These are phyloP conservation scores for Dothideomycetes sp. DNA, from an alignment of 2,329 filamentous ascomycete genomes.

Conservation along the genomic window DNA sequence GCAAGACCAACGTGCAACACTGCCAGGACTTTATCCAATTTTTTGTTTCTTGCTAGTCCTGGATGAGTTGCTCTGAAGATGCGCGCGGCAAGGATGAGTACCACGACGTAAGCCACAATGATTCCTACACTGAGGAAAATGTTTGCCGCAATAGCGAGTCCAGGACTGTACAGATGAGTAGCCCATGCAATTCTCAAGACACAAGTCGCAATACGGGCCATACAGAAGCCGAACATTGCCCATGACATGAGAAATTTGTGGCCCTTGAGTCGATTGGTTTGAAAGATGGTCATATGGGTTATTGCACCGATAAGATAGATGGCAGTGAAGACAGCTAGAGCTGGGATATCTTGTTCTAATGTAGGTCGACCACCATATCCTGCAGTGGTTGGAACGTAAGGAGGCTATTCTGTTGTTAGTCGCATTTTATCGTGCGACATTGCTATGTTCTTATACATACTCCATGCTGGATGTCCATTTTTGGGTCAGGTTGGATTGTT, in stretches of 20 bases:
- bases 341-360: constrained; percentile 31
- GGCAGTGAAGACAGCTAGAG: constrained; percentile 32
- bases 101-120: constrained; percentile 25
- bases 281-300: constrained; percentile 35
- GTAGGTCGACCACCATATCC: constrained; percentile 30
- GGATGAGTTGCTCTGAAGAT: constrained; percentile 13
- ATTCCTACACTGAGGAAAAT: constrained; percentile 26
- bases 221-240: constrained; percentile 36
- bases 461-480: too few relatives aligned
- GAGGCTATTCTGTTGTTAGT: constrained; percentile 17
- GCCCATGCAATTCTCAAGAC: constrained; percentile 28
- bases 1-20: constrained; percentile 15
- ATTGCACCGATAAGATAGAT: constrained; percentile 33
- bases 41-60: constrained; percentile 20
- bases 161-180: constrained; percentile 21
- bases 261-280: constrained; percentile 27
- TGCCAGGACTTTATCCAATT: constrained; percentile 22
- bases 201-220: constrained; percentile 34
- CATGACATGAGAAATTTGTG: constrained; percentile 35
- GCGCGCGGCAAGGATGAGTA: constrained; percentile 23
- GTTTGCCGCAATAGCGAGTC: constrained; percentile 23
- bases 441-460: constrained; percentile 16
- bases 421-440: too few relatives aligned
- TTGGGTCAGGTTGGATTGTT: too few relatives aligned
- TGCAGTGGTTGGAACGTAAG: constrained; percentile 22